Evolutionary conservation across 352 stramenopile species (phyloP), one percentile per base, ranked within the genome.

Genomic region (Phytophthora citrophthora): DNA sequence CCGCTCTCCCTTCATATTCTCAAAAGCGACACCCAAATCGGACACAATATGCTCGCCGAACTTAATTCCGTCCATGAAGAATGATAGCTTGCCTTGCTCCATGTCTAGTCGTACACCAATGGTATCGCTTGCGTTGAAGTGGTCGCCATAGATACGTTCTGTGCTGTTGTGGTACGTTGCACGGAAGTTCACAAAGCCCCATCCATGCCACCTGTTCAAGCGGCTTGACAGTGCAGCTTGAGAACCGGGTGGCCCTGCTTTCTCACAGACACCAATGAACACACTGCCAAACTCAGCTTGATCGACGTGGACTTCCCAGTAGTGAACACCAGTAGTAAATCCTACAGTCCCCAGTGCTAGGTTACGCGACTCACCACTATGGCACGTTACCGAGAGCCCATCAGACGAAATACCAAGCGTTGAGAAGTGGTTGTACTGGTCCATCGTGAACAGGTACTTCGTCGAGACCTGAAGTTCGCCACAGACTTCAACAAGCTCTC

Each of bases 1-100:
- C 9, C 86, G 78, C 53, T 93, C 89, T 23, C 72, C 76, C 72
- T 96, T 96, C 61, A 96, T 85, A 44, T 97, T 96, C 53, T 99
- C 94, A 70, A 99, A 99, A 3, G 97, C 97, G 63, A 97, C 96
- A 13, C 97, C 97, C 15, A 99, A 80, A 74, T 99, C 96, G 49
- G 96, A 97, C 29, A 99, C 83, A 54, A 99, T 98, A 64, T 99
- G 97, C 72, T 99, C 97, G n/a, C 97, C 97, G 82, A 98, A 99
- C 74, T 99, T 99, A 47, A 99, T 95, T 16, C 97, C 97, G 70
- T 99, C 97, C 83, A 98, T 98, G 58, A 99, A 99, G 73, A 99
- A 99, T 34, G 92, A 95, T 40, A 99, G 69, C 47, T 97, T 97
- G 32, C 98, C 98, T 70, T 94, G 85, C 65, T 99, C 97, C 83